Evolutionary conservation across 129 eudicot species (phyloP), one percentile per base, ranked within the genome.

Genomic region (Flaveria robusta): DNA sequence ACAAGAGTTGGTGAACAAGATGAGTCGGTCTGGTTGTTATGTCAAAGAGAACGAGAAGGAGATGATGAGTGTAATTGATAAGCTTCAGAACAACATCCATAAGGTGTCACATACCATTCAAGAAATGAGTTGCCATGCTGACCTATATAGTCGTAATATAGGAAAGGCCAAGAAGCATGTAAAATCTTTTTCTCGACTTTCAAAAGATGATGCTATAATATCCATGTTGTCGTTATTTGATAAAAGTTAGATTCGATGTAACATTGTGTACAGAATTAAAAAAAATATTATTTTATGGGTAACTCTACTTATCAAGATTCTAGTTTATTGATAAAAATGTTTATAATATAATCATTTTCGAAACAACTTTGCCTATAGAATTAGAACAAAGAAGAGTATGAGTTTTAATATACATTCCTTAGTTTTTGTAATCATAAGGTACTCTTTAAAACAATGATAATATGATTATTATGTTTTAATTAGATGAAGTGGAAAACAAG

Each of bases 1-100:
- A 19, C 64, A 37, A 20, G 52, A 76, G 7, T 27, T 75, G 79
- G 49, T 31, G 52, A 75, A 64, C 8, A 47, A 3, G 72, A 29
- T 65, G 71, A 20, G 2, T 5, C 15, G n/a, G 65, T 66, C 42
- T 49, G 4, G 10, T 64, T 20, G 8, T 55, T 23, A n/a, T 3
- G 37, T 67, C 37, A 47, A 47, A 22, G 71, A 43, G 24, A 18
- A 7, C 2, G 23, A 45, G 26, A 39, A 29, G 50, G 51, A 5
- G 52, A 23, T 50, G 26, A 11, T 29, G 73, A 31, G 43, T 66
- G 43, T 43, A 22, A 65, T 65, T 49, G 66, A 76, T 66, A 65
- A 49, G 73, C 54, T 76, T 63, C 22, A 13, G 5, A 63, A 50
- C 5, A 76, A 49, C 37, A 76, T 31, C 16, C 13, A 20, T 19